Base-by-base conservation (phyloP, 257 asterid species). In the Fraxinus cuspidata region DNA sequence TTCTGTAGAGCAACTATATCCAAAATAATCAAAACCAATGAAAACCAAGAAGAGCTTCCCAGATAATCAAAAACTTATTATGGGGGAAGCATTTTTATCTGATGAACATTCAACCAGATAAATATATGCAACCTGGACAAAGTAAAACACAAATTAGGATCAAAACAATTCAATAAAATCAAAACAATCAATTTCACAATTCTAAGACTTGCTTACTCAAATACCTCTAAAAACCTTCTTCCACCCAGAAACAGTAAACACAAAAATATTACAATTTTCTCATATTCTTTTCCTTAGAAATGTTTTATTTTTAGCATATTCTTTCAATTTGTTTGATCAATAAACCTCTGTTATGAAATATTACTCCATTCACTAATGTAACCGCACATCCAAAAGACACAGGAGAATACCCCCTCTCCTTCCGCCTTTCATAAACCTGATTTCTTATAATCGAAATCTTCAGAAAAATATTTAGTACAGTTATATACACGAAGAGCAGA, bases 111-210 rank as follows among this genome's bases (percentile, higher is more conserved):
- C 63, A 34, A 72, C 38, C 66, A 28, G 74, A 79, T 40, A 53
- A 76, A 68, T n/a, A 19, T 68, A 82, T 56, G 75, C 79, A 70
- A 74, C 85, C 85, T 82, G 86, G 64, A 80, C 71, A 72, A 25
- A 11, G 7, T 40, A 23, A 74, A 71, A 34, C 74, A 53, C 8
- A 25, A 64, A 23, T 21, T 70, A 77, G 27, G 66, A 64, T 37
- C 34, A 68, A 42, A 32, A 38, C 53, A 68, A 23, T 32, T 44
- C 80, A 65, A 58, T 31, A 42, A 63, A 63, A 23, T 11, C 64
- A 42, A 51, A 28, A 38, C 10, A 71, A 76, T n/a, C 72, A 74
- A 82, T 28, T 13, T 35, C 34, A 66, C 42, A 66, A 13, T 10
- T 25, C 31, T 27, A 65, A 21, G 56, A 66, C 69, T 25, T 3